Conservation (phyloP, 1,139 yeast species). For the Suhomyces kunorum region DNA sequence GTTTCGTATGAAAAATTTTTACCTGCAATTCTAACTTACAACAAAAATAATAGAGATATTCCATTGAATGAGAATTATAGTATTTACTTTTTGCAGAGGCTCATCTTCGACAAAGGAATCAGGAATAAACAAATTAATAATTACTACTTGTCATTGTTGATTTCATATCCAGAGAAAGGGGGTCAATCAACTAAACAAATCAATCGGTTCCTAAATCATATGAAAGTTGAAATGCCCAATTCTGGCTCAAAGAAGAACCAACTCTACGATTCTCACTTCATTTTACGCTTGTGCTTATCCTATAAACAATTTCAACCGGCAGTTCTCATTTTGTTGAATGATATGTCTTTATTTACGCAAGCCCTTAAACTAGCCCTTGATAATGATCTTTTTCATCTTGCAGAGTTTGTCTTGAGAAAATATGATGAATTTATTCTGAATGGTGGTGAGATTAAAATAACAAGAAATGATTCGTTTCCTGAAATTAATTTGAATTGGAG, state of each 20-base stretch:
- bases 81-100: conserved; percentile 60
- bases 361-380: conserved; percentile 76
- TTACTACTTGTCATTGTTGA: conserved; percentile 69
- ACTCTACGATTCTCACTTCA: conserved; percentile 67
- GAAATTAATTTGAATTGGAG: conserved; percentile 7
- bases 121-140: conserved; percentile 63
- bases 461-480: conserved; percentile 4
- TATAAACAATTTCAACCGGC: conserved; percentile 64
- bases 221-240: conserved; percentile 21
- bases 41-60: conserved; percentile 41
- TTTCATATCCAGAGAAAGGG: conserved; percentile 52
- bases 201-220: conserved; percentile 31
- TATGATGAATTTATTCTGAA: conserved; percentile 31
- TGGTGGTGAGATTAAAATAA: conserved; percentile 12
- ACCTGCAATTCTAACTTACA: conserved; percentile 75
- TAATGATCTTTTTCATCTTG: conserved; percentile 61
- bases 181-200: conserved; percentile 32
- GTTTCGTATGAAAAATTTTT: conserved; percentile 61
- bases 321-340: conserved; percentile 65
- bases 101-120: conserved; percentile 54
- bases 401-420: conserved; percentile 37
- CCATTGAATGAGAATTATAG: conserved; percentile 57
- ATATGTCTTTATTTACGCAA: conserved; percentile 69
- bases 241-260: conserved; percentile 13
- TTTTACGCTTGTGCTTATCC: conserved; percentile 70